phyloP scores from a whole-genome alignment of 2,329 filamentous ascomycete genomes.

The Cladosporium sp. region DNA sequence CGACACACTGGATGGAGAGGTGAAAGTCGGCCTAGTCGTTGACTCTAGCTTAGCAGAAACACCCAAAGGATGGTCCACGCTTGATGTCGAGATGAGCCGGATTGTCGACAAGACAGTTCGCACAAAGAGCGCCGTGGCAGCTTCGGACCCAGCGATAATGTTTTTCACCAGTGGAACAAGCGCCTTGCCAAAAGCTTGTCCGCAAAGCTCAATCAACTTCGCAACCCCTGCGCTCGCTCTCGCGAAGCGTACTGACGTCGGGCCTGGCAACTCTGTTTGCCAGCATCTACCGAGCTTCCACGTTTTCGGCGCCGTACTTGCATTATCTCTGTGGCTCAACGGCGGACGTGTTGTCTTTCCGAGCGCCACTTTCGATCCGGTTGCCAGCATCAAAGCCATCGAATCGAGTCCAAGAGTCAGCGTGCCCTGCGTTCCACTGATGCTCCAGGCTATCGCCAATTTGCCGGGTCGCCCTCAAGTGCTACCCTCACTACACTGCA shows the following conservation, averaged over 20 bases:
- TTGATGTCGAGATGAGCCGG: too few species aligned
- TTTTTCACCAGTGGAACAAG: conserved; percentile 44
- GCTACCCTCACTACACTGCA: background rate
- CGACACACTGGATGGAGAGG: too few species aligned
- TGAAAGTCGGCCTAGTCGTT: too few species aligned
- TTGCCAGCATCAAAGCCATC: background rate
- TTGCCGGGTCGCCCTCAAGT: background rate
- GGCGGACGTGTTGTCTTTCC: background rate
- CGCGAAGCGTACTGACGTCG: background rate
- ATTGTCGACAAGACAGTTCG: too few species aligned
- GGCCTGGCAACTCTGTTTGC: background rate
- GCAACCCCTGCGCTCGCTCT: background rate
- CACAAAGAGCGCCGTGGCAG: too few species aligned
- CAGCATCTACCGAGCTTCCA: background rate
- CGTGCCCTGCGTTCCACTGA: background rate
- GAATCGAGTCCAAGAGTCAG: background rate
- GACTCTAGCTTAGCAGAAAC: too few species aligned
- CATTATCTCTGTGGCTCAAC: background rate
- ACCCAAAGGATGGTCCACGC: too few species aligned
- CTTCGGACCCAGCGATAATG: background rate
- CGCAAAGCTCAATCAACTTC: background rate
- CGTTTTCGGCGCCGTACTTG: background rate
- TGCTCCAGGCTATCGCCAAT: background rate
- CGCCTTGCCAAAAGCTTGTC: conserved; percentile 37
- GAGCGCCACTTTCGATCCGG: background rate